Evolutionary conservation across 257 asterid genomes (phyloP).

Genomic region (Nemophila menziesii): DNA sequence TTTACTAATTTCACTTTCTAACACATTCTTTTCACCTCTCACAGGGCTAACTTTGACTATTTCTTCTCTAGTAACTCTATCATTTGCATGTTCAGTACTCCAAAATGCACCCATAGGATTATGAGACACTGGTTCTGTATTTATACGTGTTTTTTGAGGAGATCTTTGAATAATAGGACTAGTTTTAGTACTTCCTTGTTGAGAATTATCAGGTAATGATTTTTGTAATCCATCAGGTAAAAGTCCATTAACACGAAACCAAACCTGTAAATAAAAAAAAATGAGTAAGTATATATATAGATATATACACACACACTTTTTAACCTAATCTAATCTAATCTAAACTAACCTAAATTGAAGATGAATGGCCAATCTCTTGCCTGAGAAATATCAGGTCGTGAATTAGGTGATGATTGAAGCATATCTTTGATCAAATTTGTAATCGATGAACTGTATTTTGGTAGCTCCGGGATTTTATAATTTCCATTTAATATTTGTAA

Average conservation of each 20-base stretch:
- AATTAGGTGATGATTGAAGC: conserved; percentile 80
- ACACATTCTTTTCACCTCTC: conserved; percentile 25
- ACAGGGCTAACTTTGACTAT: conserved; percentile 18
- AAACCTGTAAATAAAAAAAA: conserved; percentile 46
- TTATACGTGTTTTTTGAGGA: too few relatives aligned
- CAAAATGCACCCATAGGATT: conserved; percentile 62
- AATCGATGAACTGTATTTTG: conserved; percentile 63
- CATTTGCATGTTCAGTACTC: conserved; percentile 73
- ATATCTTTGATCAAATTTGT: conserved; percentile 65
- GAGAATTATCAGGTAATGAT: conserved; percentile 74
- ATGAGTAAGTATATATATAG: conserved; percentile 24
- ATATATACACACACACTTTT: too few relatives aligned
- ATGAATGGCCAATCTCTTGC: conserved; percentile 94
- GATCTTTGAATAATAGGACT: too few relatives aligned
- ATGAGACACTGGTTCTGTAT: too few relatives aligned
- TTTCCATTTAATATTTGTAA: conserved; percentile 91
- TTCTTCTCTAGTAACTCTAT: conserved; percentile 38
- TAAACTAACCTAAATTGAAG: conserved; percentile 79
- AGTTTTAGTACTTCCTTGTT: too few relatives aligned
- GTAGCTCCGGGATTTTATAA: conserved; percentile 84
- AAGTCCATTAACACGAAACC: conserved; percentile 88
- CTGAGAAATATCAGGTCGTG: conserved; percentile 99
- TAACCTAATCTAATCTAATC: conserved; percentile 46
- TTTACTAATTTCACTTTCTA: conserved; percentile 71
- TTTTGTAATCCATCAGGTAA: conserved; percentile 73